A percentile compares a stretch with the other conserved stretches of the same genome.
Conservation (phyloP, 2,329 filamentous ascomycete genomes). For the Emergomyces pasteurianus region DNA sequence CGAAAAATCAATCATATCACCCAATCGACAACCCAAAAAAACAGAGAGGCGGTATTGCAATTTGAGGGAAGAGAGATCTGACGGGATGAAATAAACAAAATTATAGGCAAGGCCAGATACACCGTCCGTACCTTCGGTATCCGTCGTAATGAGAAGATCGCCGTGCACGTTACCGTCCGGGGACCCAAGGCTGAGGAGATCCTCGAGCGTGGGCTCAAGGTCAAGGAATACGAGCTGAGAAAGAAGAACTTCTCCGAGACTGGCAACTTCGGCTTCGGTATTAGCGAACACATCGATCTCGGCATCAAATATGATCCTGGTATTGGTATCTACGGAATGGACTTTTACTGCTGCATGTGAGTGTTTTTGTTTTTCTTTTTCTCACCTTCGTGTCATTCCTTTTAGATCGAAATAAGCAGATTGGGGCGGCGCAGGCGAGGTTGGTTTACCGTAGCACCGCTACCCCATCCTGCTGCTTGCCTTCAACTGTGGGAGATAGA, state of each 20-base stretch:
- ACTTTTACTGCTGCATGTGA: constrained; percentile 99
- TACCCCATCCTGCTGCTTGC: background rate
- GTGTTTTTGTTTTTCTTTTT: constrained; percentile 18
- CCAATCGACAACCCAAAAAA: background rate
- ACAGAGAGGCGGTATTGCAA: background rate
- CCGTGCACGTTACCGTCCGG: constrained; percentile 98
- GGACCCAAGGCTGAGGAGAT: constrained; percentile 99
- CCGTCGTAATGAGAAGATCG: constrained; percentile 99
- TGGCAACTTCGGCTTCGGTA: constrained; percentile 99
- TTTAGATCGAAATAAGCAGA: background rate
- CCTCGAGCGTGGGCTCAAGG: constrained; percentile 99
- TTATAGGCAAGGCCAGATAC: constrained; percentile 93
- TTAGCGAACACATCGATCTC: constrained; percentile 99
- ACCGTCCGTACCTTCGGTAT: constrained; percentile 99
- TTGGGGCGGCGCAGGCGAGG: background rate
- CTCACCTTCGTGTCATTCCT: background rate
- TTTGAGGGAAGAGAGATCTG: background rate
- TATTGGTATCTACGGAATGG: constrained; percentile 99
- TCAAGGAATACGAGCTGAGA: constrained; percentile 99
- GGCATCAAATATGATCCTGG: constrained; percentile 99
- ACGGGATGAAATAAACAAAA: constrained; percentile 12
- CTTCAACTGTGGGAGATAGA: background rate
- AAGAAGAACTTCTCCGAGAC: constrained; percentile 99
- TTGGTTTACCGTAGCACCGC: background rate
- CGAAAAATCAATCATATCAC: background rate